Conservation (phyloP, 352 stramenopile genomes). For the Globisporangium paroecandrum region DNA sequence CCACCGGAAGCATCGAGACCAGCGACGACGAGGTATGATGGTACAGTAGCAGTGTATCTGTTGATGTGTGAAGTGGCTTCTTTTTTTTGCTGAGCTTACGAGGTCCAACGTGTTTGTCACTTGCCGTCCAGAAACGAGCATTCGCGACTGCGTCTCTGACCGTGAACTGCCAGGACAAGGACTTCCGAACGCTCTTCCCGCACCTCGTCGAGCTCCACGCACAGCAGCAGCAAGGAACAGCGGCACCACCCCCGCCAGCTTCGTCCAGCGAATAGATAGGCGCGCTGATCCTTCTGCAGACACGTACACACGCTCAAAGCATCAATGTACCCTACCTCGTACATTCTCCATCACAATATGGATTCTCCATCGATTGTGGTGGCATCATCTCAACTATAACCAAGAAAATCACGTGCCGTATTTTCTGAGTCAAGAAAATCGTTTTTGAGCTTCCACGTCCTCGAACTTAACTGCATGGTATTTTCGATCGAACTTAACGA, state of each 20-base stretch:
- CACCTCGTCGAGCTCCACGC: slow-evolving; percentile 69
- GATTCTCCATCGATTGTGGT: no score
- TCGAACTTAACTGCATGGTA: no score
- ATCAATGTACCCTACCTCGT: no score
- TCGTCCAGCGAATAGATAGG: slow-evolving; percentile 4
- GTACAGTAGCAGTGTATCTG: no score
- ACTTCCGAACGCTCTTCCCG: slow-evolving; percentile 82
- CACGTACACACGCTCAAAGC: not conserved
- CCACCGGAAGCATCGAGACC: slow-evolving; percentile 83
- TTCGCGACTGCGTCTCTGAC: slow-evolving; percentile 67
- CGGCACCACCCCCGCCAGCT: not conserved
- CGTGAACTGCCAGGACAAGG: slow-evolving; percentile 79
- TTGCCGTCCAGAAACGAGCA: slow-evolving; percentile 49
- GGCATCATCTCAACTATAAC: no score
- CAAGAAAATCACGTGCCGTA: no score
- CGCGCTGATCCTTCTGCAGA: not conserved
- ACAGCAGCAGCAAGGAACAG: slow-evolving; percentile 6
- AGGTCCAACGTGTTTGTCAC: not conserved
- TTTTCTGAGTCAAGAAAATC: no score
- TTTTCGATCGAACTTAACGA: no score
- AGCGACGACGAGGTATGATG: slow-evolving; percentile 55
- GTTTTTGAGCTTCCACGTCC: no score
- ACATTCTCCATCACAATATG: no score
- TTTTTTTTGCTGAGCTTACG: not conserved
- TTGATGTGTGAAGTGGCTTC: not conserved